Conservation (phyloP, 768 basidiomycete species). For the Lactarius hatsudake region DNA sequence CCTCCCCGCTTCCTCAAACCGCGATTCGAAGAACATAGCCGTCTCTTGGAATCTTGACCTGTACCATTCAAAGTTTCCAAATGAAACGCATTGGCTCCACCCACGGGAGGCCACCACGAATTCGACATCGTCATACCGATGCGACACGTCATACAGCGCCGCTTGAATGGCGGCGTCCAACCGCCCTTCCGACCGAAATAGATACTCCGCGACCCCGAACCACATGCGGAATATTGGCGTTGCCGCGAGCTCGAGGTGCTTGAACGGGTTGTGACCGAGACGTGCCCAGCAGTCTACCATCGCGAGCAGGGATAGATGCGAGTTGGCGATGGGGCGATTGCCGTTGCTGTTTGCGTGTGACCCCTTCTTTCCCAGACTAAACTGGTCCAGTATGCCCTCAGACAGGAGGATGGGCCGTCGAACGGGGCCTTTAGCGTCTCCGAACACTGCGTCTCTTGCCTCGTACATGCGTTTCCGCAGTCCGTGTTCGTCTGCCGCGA, state of each 20-base stretch:
- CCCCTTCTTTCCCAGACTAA: constrained; percentile 63
- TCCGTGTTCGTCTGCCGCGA: constrained; percentile 50
- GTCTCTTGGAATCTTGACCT: constrained; percentile 76
- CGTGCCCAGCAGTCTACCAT: constrained; percentile 99
- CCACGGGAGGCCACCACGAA: constrained; percentile 92
- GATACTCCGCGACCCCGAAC: constrained; percentile 94
- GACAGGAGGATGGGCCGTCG: constrained; percentile 74
- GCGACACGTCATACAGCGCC: constrained; percentile 70
- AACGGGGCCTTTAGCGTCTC: constrained; percentile 33
- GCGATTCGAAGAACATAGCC: constrained; percentile 73
- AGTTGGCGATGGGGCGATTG: constrained; percentile 59
- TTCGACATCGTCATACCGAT: constrained; percentile 88
- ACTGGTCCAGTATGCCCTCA: constrained; percentile 83
- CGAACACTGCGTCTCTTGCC: constrained; percentile 78
- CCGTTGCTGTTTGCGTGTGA: constrained; percentile 18
- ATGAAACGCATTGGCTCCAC: constrained; percentile 94
- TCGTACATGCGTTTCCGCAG: constrained; percentile 72
- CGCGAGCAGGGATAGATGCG: constrained; percentile 89
- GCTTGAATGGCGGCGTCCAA: constrained; percentile 72
- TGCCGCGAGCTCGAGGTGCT: constrained; percentile 88
- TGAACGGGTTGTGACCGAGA: constrained; percentile 83
- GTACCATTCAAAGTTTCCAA: constrained; percentile 91
- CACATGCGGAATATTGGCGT: constrained; percentile 96
- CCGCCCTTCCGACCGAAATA: constrained; percentile 70
- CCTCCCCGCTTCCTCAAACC: constrained; percentile 83